Percentiles rank a stretch among this genome's conserved stretches.
Evolutionary conservation across 495 filamentous ascomycete species (phyloP).

Genomic region (Aspergillus biplanus): DNA sequence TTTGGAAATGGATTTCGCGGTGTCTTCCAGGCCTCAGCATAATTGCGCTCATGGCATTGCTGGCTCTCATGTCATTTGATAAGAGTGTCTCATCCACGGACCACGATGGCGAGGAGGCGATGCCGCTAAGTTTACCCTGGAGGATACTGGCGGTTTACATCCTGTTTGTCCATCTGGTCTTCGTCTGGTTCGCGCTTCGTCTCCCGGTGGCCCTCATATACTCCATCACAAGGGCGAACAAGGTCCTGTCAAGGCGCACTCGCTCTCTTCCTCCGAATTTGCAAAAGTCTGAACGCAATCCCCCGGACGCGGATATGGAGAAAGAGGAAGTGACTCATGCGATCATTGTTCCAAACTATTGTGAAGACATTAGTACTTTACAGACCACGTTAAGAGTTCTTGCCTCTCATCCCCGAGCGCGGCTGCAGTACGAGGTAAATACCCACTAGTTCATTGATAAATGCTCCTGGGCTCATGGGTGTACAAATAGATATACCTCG

Average conservation of each 20-base stretch:
- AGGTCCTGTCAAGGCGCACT: background rate
- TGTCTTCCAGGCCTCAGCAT: slow-evolving; percentile 3
- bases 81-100: background rate
- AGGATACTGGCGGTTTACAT: background rate
- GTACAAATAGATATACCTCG: background rate
- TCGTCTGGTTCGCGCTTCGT: background rate
- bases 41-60: background rate
- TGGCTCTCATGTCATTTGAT: background rate
- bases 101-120: background rate
- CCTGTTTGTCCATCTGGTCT: background rate
- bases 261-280: no score
- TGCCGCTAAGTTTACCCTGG: background rate
- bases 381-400: background rate
- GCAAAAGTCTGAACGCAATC: background rate
- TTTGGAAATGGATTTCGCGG: background rate
- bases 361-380: background rate
- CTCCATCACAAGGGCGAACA: background rate
- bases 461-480: background rate
- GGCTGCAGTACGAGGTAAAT: background rate
- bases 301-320: background rate
- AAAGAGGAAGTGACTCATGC: background rate
- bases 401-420: background rate
- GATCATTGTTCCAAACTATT: slow-evolving; percentile 1
- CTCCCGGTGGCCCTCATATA: background rate
- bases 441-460: background rate